Percentiles rank a stretch among this genome's conserved stretches.
These are phyloP conservation scores for Juglanconis oblonga DNA, from an alignment of 2,329 filamentous ascomycete genomes.

Conservation along the genomic window DNA sequence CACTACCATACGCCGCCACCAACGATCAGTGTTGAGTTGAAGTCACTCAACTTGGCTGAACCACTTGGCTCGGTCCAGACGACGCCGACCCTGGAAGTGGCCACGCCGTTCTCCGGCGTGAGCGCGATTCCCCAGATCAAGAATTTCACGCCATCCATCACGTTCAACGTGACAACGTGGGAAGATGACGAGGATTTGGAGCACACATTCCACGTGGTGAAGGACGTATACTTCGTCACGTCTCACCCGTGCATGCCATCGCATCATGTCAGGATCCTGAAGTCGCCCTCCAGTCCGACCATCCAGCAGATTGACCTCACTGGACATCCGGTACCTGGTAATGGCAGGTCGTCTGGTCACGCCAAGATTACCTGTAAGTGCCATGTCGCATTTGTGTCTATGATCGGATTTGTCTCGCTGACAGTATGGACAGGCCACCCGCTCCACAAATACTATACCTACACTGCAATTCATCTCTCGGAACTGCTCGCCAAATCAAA, in stretches of 20 bases:
- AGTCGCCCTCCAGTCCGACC: conserved; percentile 57
- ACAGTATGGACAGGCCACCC: conserved; percentile 50
- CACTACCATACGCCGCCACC: conserved; percentile 47
- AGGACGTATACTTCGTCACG: conserved; percentile 64
- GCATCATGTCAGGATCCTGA: conserved; percentile 54
- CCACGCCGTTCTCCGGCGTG: conserved; percentile 35
- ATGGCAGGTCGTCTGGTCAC: conserved; percentile 42
- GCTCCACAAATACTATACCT: conserved; percentile 61
- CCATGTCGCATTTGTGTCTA: too few species aligned
- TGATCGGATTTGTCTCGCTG: neutral
- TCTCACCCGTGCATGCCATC: conserved; percentile 63
- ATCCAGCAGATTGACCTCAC: conserved; percentile 56
- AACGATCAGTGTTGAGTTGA: conserved; percentile 46
- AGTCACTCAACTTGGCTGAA: conserved; percentile 47
- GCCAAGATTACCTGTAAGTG: conserved; percentile 46
- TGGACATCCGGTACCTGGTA: conserved; percentile 35
- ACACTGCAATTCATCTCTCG: conserved; percentile 56
- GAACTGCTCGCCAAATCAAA: conserved; percentile 49
- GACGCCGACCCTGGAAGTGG: conserved; percentile 39
- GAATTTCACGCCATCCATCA: conserved; percentile 38
- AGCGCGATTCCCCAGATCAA: conserved; percentile 29
- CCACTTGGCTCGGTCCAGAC: conserved; percentile 42
- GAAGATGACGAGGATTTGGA: conserved; percentile 36
- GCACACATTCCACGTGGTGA: conserved; percentile 44
- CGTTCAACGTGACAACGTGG: conserved; percentile 41